phyloP scores from a whole-genome alignment of 163 green algal genomes.

The Picocystis sp. region DNA sequence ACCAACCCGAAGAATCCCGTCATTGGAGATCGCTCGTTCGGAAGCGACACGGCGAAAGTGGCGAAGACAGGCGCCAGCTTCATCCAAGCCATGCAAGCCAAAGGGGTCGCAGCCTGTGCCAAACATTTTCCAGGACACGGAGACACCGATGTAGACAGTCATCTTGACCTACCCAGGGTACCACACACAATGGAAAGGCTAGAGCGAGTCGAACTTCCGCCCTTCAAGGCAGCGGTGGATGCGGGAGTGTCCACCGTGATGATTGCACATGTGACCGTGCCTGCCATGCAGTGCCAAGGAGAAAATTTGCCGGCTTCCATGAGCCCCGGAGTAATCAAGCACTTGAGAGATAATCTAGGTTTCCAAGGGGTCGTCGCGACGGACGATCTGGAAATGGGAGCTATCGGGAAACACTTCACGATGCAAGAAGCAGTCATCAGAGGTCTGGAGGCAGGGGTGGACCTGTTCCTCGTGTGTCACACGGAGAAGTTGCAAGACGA shows the following conservation, averaged over 20 bases:
- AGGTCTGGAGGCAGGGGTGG: constrained; percentile 16
- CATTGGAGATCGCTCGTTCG: constrained; percentile 25
- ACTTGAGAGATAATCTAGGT: constrained; percentile 1
- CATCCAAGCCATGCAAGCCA: constrained; percentile 14
- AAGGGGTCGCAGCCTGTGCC: constrained; percentile 26
- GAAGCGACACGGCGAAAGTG: constrained; percentile 11
- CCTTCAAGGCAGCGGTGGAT: constrained; percentile 16
- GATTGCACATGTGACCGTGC: constrained; percentile 22
- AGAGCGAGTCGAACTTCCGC: constrained; percentile 17
- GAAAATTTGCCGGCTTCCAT: constrained; percentile 14
- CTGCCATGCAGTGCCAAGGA: constrained; percentile 11
- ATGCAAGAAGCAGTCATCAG: constrained; percentile 18
- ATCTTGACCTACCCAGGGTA: constrained; percentile 18
- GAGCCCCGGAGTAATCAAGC: constrained; percentile 13
- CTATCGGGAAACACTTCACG: constrained; percentile 19
- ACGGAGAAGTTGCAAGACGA: constrained; percentile 16
- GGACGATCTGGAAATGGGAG: constrained; percentile 35
- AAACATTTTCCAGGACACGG: constrained; percentile 35
- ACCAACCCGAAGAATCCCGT: constrained; percentile 31
- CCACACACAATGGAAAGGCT: constrained; percentile 13
- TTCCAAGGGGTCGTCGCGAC: constrained; percentile 23
- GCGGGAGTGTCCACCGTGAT: constrained; percentile 25
- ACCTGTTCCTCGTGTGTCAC: constrained; percentile 30
- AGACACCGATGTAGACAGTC: constrained; percentile 24
- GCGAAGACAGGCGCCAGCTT: constrained; percentile 13